Evolutionary conservation across 441 rosid genomes (phyloP), one percentile per base, ranked within the genome.

Genomic region (Adansonia gregorii): DNA sequence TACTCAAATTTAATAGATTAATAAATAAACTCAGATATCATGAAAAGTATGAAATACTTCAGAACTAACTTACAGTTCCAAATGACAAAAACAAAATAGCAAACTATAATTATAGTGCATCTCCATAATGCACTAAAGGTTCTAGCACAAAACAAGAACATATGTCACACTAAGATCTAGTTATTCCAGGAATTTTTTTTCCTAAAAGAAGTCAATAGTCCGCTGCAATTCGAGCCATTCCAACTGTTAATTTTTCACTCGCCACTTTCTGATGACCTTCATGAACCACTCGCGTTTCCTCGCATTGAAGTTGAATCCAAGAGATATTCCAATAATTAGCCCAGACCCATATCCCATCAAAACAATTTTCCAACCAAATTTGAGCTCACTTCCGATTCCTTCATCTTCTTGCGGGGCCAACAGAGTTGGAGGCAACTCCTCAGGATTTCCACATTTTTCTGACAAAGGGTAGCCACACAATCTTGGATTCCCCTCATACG

Each of bases 261-360:
- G 35, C 39, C 52, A 45, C 9, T 19, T 45, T 6, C 55, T 14
- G n/a, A 45, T 8, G n/a, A 51, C 51, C 66, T 45, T 76, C 20
- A 8, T 3, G 7, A 79, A 43, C 78, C 76, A 68, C 41, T 70
- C 55, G 8, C 20, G 41, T 49, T 55, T 74, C 35, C 75, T 35
- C 8, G 43, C 3, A 24, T 22, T 67, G 54, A 83, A 31, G 11
- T 17, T 75, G 61, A 51, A n/a, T 10, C 83, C 85, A 20, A 63
- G 14, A 22, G 63, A 2, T 0, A 79, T 8, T 46, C 85, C 85
- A 10, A 73, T 11, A 4, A 73, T 49, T 4, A 77, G n/a, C 20
- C 82, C 80, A 35, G 46, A 39, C 65, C 24, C 82, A 48, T 51
- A 82, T 22, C 82, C 85, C 7, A 65, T 67, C 72, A 67, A 6